A percentile compares a stretch with the other conserved stretches of the same genome.
Evolutionary conservation across 129 eudicot genomes (phyloP).

Genomic region (Dittrichia graveolens): DNA sequence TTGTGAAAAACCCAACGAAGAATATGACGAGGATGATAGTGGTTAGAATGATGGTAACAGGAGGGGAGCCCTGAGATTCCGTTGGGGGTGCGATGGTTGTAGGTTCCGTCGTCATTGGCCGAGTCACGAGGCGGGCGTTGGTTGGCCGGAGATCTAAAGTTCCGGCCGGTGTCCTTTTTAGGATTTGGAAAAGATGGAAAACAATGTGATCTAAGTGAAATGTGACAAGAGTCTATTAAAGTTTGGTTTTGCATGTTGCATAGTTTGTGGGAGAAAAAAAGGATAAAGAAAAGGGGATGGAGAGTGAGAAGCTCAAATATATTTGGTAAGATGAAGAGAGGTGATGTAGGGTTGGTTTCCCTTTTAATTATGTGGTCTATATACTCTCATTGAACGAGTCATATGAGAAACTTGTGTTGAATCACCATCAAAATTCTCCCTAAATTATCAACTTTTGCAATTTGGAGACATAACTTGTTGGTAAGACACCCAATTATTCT

Average conservation of each 20-base stretch:
- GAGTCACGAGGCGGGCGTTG: conserved; percentile 12
- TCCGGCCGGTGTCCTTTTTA: conserved; percentile 43
- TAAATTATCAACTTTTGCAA: not conserved
- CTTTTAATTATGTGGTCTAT: conserved; percentile 38
- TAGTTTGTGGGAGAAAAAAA: conserved; percentile 28
- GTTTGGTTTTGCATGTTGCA: conserved; percentile 22
- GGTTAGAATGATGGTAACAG: conserved; percentile 63
- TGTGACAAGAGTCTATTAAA: conserved; percentile 17
- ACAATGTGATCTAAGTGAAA: conserved; percentile 30
- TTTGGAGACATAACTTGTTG: conserved; percentile 21
- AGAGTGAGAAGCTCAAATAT: conserved; percentile 33
- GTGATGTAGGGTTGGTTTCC: conserved; percentile 42
- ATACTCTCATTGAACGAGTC: conserved; percentile 53
- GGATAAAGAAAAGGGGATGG: conserved; percentile 36
- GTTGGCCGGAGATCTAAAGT: conserved; percentile 51
- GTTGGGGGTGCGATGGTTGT: conserved; percentile 30
- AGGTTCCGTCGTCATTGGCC: conserved; percentile 43
- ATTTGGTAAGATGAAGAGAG: conserved; percentile 26
- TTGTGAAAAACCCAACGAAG: conserved; percentile 56
- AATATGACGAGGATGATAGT: conserved; percentile 49
- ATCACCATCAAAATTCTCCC: conserved; percentile 1
- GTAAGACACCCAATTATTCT: not conserved
- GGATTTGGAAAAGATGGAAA: conserved; percentile 8
- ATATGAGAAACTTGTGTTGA: conserved; percentile 28
- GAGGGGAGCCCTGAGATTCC: conserved; percentile 44